Evolutionary conservation across 2,329 filamentous ascomycete genomes (phyloP).

Genomic region (Colletotrichum liriopes): DNA sequence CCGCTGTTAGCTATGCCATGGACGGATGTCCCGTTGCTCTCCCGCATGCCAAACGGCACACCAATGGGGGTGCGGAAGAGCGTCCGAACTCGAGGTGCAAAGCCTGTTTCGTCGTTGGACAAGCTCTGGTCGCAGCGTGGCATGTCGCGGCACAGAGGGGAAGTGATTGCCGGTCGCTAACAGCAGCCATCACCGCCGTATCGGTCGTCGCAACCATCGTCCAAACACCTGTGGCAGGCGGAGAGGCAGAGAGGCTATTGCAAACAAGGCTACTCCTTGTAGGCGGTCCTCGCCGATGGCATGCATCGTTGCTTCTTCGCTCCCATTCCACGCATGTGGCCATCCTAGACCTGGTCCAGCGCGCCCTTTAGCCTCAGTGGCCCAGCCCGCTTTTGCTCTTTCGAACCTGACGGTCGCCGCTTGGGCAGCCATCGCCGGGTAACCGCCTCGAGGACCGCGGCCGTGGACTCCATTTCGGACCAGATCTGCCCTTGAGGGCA

Average conservation of each 20-base stretch:
- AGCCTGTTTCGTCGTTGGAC: slow-evolving; percentile 41
- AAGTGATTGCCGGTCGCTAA: slow-evolving; percentile 20
- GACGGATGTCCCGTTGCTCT: slow-evolving; percentile 26
- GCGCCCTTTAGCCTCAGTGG: slow-evolving; percentile 22
- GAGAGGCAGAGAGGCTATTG: slow-evolving; percentile 8
- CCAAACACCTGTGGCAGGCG: slow-evolving; percentile 4
- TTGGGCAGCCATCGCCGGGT: slow-evolving; percentile 40
- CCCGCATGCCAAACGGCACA: slow-evolving; percentile 11
- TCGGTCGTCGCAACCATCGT: slow-evolving; percentile 10
- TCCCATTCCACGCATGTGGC: slow-evolving; percentile 34
- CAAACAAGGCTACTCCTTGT: slow-evolving; percentile 42
- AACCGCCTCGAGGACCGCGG: slow-evolving; percentile 8
- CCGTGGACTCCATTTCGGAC: slow-evolving; percentile 7
- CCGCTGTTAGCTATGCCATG: slow-evolving; percentile 28
- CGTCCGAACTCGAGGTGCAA: slow-evolving; percentile 25
- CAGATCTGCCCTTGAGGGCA: slow-evolving; percentile 3
- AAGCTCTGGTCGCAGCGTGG: slow-evolving; percentile 6
- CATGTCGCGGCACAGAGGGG: not conserved
- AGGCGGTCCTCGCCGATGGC: slow-evolving; percentile 12
- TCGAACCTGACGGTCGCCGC: slow-evolving; percentile 41
- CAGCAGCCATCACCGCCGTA: slow-evolving; percentile 29
- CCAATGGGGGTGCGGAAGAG: slow-evolving; percentile 27
- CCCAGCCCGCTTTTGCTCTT: slow-evolving; percentile 28
- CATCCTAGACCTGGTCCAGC: slow-evolving; percentile 35
- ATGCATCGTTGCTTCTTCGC: slow-evolving; percentile 34